These are phyloP conservation scores for Begonia peltatifolia DNA, from an alignment of 306 rosid species.

Conservation along the genomic window DNA sequence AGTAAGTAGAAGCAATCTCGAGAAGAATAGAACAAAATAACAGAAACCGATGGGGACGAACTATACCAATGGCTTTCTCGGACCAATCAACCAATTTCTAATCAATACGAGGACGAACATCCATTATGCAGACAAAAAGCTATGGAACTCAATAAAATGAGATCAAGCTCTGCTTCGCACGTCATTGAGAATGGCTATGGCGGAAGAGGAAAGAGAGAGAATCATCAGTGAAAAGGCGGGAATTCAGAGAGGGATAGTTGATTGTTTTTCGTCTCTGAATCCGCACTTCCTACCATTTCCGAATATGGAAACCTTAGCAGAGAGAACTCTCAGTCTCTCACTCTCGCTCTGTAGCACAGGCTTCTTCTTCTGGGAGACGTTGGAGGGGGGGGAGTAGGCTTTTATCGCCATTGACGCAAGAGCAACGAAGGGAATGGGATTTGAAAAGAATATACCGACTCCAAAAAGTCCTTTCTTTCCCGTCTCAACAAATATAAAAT, in stretches of 20 bases:
- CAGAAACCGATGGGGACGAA: background rate
- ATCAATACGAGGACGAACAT: constrained; percentile 10
- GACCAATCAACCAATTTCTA: constrained; percentile 2
- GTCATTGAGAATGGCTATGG: background rate
- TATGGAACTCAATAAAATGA: constrained; percentile 17
- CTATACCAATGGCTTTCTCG: constrained; percentile 31
- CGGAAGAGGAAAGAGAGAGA: constrained; percentile 11
- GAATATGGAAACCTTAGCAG: constrained; percentile 36
- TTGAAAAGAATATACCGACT: constrained; percentile 43
- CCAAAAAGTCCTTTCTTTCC: no score
- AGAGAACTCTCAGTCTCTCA: background rate
- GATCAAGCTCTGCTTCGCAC: constrained; percentile 15
- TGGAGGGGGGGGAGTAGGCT: constrained; percentile 12
- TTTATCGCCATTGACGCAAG: constrained; percentile 12
- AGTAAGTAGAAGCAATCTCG: background rate
- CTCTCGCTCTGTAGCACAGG: constrained; percentile 3
- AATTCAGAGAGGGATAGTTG: constrained; percentile 29
- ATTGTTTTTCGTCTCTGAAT: constrained; percentile 29
- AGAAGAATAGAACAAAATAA: background rate
- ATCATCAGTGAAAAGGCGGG: background rate
- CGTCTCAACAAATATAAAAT: no score
- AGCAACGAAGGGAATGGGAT: constrained; percentile 11
- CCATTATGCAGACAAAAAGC: constrained; percentile 20
- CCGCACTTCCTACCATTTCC: constrained; percentile 19
- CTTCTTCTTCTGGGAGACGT: background rate